phyloP scores from a whole-genome alignment of 140 eudicot genomes.

The Flaveria floridana region DNA sequence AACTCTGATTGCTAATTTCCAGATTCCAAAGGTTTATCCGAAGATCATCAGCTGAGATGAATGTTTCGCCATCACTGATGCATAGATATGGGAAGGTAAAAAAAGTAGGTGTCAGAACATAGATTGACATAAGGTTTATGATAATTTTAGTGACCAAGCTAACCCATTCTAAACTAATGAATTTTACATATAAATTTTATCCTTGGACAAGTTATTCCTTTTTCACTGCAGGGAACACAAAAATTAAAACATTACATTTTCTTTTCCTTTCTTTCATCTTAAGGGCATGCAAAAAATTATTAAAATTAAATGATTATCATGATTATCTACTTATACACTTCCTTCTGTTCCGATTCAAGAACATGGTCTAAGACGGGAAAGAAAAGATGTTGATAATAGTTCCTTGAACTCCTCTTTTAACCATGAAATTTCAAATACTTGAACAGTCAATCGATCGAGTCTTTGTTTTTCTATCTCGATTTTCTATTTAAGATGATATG shows the following conservation, averaged over 20 bases:
- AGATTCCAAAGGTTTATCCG: slow-evolving; percentile 97
- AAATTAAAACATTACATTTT: not conserved
- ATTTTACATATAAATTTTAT: not conserved
- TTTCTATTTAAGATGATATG: slow-evolving; percentile 7
- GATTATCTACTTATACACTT: not conserved
- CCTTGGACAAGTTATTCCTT: not conserved
- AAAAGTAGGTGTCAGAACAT: slow-evolving; percentile 4
- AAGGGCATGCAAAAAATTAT: not conserved
- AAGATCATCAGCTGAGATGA: slow-evolving; percentile 96
- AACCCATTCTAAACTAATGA: not conserved
- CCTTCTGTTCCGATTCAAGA: not conserved
- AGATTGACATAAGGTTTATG: not conserved
- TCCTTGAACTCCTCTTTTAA: not conserved
- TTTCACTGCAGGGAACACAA: not conserved
- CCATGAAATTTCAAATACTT: not conserved
- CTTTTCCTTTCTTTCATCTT: not conserved
- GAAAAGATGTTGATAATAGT: not conserved
- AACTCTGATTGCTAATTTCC: slow-evolving; percentile 91
- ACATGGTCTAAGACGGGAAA: not conserved
- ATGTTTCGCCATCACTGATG: slow-evolving; percentile 92
- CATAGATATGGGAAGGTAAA: slow-evolving; percentile 11
- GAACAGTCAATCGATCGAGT: not conserved
- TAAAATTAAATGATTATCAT: not conserved
- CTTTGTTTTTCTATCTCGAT: not conserved
- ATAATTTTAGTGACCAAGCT: not conserved